A percentile compares a stretch with the other conserved stretches of the same genome.
phyloP scores from a whole-genome alignment of 164 flowering plant species.

The Aristolochia contorta region DNA sequence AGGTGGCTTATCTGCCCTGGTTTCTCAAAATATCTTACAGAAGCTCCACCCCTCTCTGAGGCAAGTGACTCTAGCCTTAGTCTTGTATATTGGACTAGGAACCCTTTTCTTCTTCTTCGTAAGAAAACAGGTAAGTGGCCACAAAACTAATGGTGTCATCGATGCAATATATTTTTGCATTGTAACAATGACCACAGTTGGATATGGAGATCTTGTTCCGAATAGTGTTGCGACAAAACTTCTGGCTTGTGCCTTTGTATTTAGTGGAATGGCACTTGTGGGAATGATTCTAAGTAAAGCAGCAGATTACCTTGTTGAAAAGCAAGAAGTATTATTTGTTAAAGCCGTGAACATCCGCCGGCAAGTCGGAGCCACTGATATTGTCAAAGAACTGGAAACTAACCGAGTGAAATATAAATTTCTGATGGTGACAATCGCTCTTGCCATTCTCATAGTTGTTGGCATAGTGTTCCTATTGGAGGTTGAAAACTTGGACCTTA shows the following conservation, averaged over 20 bases:
- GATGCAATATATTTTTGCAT: constrained; percentile 76
- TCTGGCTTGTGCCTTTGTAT: constrained; percentile 69
- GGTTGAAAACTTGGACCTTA: constrained; percentile 37
- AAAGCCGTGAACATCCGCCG: constrained; percentile 33
- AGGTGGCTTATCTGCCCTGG: constrained; percentile 10
- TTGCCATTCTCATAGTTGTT: constrained; percentile 31
- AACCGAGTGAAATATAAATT: constrained; percentile 46
- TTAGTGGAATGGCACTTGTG: constrained; percentile 61
- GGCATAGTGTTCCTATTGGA: constrained; percentile 42
- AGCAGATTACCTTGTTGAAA: constrained; percentile 69
- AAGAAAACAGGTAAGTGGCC: constrained; percentile 48
- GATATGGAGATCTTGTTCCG: constrained; percentile 89
- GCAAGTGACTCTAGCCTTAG: constrained; percentile 29
- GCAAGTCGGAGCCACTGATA: constrained; percentile 24
- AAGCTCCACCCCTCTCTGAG: constrained; percentile 36
- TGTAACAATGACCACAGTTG: constrained; percentile 92
- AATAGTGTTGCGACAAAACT: constrained; percentile 38
- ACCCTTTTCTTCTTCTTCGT: constrained; percentile 43
- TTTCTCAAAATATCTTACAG: constrained; percentile 18
- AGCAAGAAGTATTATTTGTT: constrained; percentile 50
- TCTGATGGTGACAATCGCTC: constrained; percentile 12
- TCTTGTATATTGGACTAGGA: constrained; percentile 46
- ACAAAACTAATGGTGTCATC: constrained; percentile 54
- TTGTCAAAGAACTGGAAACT: constrained; percentile 39
- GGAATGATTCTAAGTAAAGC: constrained; percentile 60